Evolutionary conservation across 208 protist genomes (phyloP).

Genomic region (Porcisia deanei): DNA sequence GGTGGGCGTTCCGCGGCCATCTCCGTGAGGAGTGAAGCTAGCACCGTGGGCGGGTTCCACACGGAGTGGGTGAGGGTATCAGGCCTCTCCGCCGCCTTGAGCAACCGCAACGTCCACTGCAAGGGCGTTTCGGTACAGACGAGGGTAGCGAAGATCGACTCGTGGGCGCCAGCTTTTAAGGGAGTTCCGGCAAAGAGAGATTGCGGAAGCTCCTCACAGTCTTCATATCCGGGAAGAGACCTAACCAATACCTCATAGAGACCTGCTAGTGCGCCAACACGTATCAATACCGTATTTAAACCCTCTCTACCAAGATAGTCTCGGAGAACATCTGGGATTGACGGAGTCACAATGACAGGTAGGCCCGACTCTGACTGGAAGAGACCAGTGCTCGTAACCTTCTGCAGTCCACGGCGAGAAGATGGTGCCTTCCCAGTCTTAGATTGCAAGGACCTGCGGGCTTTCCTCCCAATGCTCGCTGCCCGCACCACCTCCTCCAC

Average conservation of each 20-base stretch:
- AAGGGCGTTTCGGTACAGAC: conserved; percentile 61
- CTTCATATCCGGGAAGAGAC: conserved; percentile 1
- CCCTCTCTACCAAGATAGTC: conserved; percentile 26
- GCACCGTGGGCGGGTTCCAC: conserved; percentile 32
- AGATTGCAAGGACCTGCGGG: neutral
- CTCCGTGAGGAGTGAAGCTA: conserved; percentile 15
- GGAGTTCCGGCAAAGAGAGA: conserved; percentile 30
- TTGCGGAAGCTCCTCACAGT: neutral
- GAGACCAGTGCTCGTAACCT: conserved; percentile 7
- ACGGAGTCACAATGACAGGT: conserved; percentile 14
- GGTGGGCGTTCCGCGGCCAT: conserved; percentile 19
- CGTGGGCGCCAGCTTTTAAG: conserved; percentile 11
- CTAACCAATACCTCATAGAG: conserved; percentile 10
- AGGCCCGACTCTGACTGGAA: conserved; percentile 9
- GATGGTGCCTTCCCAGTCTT: conserved; percentile 1
- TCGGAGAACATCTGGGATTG: conserved; percentile 28
- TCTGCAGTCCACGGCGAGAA: conserved; percentile 15
- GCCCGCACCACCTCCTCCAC: conserved; percentile 10
- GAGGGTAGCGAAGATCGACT: conserved; percentile 41
- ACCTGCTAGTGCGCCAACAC: conserved; percentile 4
- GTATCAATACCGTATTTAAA: conserved; percentile 15
- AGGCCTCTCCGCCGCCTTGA: conserved; percentile 28
- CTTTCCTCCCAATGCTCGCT: conserved; percentile 19
- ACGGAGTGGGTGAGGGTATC: conserved; percentile 28
- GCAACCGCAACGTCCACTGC: conserved; percentile 51